Evolutionary conservation across 495 filamentous ascomycete genomes (phyloP), one percentile per base, ranked within the genome.

Genomic region (Lasiosphaeria ovina): DNA sequence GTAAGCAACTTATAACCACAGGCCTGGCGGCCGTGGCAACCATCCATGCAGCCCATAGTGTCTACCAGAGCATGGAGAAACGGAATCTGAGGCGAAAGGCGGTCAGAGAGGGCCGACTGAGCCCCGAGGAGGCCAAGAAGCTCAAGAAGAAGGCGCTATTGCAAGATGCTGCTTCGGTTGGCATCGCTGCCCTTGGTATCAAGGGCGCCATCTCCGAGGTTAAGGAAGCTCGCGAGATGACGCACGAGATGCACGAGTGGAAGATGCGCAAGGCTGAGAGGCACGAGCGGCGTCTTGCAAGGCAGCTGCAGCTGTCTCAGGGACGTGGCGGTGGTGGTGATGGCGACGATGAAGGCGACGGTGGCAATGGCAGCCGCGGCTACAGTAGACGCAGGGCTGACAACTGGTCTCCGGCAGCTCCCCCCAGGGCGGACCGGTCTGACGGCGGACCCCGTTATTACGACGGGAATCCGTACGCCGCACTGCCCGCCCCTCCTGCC

Each of bases 1-100:
- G 88, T 74, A 93, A 95, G 74, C 88, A 92, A 81, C 72, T 93
- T 68, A 66, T 96, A 61, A 92, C 91, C 51, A 86, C 90, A 51
- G 90, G 92, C 47, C 74, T 97, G 64, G 92, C 92, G 36, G 87
- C 87, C 55, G 88, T 95, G 60, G 92, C 92, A 57, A 94, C 92
- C 42, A 91, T 96, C 62, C 92, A 95, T 74, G 91, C 91, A 51
- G 90, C 88, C 7, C 88, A 95, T 71, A 85, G 81, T 58, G 81
- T 96, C 57, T 90, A 93, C 74, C 80, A 83, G 62, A 88, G 83
- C 67, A 82, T 93, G 77, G 87, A 89, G 72, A 87, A 88, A 65
- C 84, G 89, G 44, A 82, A 92, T 54, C 76, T 86, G 61, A 81
- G 90, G 61, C 79, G 85, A 62, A 83, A 88, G 68, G 81, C 86